phyloP scores from a whole-genome alignment of 371 early-diverging fungal genomes.

The Syncephalastrum racemosum region DNA sequence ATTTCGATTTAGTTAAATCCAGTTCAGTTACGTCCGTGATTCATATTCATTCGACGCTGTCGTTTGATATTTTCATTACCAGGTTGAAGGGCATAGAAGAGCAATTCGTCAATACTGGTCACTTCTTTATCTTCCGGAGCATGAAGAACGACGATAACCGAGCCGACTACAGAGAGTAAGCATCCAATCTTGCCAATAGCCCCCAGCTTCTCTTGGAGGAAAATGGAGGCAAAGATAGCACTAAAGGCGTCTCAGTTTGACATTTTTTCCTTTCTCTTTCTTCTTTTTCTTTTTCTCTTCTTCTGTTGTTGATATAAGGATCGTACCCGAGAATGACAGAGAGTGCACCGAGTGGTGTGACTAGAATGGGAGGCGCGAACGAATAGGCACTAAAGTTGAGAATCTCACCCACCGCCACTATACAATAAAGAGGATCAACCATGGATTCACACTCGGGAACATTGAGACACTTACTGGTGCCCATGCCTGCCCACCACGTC shows the following conservation, averaged over 20 bases:
- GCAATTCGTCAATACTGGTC: constrained; percentile 60
- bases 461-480: constrained; percentile 58
- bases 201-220: constrained; percentile 77
- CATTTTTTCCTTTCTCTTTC: not conserved
- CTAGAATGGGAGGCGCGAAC: constrained; percentile 90
- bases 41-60: not conserved
- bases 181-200: constrained; percentile 81
- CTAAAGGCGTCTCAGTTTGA: constrained; percentile 3
- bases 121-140: constrained; percentile 82
- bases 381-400: constrained; percentile 92
- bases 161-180: constrained; percentile 80
- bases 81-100: constrained; percentile 69
- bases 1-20: too few relatives aligned
- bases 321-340: constrained; percentile 80
- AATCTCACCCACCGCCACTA: constrained; percentile 87
- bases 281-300: not conserved
- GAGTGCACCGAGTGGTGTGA: constrained; percentile 91
- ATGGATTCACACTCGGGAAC: too few relatives aligned
- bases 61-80: constrained; percentile 30
- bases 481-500: constrained; percentile 92
- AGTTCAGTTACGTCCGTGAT: too few relatives aligned
- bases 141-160: constrained; percentile 82
- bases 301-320: too few relatives aligned
- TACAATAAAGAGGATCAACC: not conserved
- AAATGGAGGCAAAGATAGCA: constrained; percentile 37